These are phyloP conservation scores for Saccharomycopsis hybrid DNA, from an alignment of 1,139 yeast genomes.

Conservation along the genomic window DNA sequence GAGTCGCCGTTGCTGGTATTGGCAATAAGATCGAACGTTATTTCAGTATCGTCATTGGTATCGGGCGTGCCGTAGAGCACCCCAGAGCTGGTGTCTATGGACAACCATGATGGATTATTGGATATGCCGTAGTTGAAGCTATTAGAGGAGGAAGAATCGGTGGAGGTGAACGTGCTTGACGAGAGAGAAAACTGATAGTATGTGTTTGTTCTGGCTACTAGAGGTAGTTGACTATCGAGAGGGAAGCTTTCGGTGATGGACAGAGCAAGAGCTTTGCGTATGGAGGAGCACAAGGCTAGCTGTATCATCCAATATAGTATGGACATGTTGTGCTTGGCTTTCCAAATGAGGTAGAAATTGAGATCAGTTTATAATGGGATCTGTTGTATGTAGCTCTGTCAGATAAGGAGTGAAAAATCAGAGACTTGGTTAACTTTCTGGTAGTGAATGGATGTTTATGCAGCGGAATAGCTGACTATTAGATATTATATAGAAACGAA, in stretches of 20 bases:
- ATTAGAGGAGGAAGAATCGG: constrained; percentile 23
- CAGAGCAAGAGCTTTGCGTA: no score
- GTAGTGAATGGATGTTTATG: no score
- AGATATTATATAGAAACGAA: no score
- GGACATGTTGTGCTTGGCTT: no score
- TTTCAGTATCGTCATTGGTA: background rate
- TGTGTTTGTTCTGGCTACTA: constrained; percentile 69
- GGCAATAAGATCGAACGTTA: constrained; percentile 49
- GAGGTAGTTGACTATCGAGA: constrained; percentile 74
- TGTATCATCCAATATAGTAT: no score
- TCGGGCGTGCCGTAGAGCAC: constrained; percentile 68
- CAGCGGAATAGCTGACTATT: no score
- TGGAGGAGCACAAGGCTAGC: no score
- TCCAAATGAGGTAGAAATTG: no score
- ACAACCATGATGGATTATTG: constrained; percentile 70
- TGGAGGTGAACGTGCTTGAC: constrained; percentile 60
- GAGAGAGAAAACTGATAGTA: constrained; percentile 65
- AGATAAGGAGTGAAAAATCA: no score
- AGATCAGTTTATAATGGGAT: no score
- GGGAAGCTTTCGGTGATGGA: constrained; percentile 56
- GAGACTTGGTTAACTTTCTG: no score
- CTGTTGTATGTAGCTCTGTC: no score
- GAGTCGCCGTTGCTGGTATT: constrained; percentile 48
- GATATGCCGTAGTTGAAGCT: constrained; percentile 47
- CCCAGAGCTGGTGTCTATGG: constrained; percentile 55